Evolutionary conservation across 139 green algal genomes (phyloP), one percentile per base, ranked within the genome.

Genomic region (Astrephomene gubernaculifera): DNA sequence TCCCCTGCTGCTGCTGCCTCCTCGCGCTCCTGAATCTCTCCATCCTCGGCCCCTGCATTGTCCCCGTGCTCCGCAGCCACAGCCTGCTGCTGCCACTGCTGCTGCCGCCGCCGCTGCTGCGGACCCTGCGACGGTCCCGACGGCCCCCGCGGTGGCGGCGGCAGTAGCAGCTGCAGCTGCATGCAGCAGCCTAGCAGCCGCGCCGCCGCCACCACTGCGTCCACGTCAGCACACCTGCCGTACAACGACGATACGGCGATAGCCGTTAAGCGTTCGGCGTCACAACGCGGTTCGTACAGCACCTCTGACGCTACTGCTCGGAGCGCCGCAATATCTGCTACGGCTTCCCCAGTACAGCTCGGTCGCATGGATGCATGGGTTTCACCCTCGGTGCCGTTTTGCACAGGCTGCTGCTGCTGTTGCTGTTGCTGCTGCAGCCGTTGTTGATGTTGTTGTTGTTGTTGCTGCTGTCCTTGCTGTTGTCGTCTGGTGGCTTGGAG

Each of bases 131-230:
- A 57, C 35, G 35, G 35, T 27, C 33, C 64, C 29, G 64, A 49
- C 22, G 69, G 6, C 9, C 35, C 6, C 14, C 2, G 73, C n/a
- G 19, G 71, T 35, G 2, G 72, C 74, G 54, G 54, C 54, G 74
- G 74, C 21, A 54, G 36, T 29, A 38, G 54, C 39, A 83, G 0
- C 35, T 70, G 76, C 29, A 83, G 60, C 76, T 70, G 35, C 76
- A 73, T 29, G 39, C 60, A 61, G 38, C 35, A 35, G 39, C 76
- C 76, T 29, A 83, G 76, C 14, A 83, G 60, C 27, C 60, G 76
- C n/a, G 63, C 76, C 22, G 60, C 60, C 9, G 76, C 76, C 76
- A 41, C 76, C n/a, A 83, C 76, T 2, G 76, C 60, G 0, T 41
- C n/a, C 1, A 41, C 60, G 39, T 83, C 76, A 1, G 60, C 19